Evolutionary conservation across 1,284 basidiomycete genomes (phyloP), one percentile per base, ranked within the genome.

Genomic region (Fomitopsis palustris): DNA sequence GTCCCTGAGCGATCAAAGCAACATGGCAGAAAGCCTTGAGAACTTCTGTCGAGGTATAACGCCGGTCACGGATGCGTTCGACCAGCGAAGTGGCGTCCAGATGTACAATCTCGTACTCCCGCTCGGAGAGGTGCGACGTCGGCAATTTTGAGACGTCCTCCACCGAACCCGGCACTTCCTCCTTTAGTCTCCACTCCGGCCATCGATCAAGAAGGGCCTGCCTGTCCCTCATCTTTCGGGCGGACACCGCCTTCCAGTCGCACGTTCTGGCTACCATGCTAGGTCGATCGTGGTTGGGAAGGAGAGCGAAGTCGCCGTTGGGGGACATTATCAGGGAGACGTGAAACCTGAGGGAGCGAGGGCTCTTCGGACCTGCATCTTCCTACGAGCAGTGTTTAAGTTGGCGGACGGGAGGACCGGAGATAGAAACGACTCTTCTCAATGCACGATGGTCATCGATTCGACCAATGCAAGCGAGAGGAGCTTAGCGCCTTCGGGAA

Each of bases 1-100:
- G 66, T 56, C 67, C 68, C 61, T 76, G 75, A 23, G 74, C 73
- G 49, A 75, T 66, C 27, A 67, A 67, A 39, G 74, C 75, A 56
- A 69, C 73, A 57, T 75, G 73, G 58, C 71, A 74, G 64, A 70
- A 74, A 4, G 74, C 73, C 52, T 65, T 61, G 33, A 69, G 57
- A 52, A 75, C 72, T 62, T 77, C 74, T 21, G 73, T 64, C 27
- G 74, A 70, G 29, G 70, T 72, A 57, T 72, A 75, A 9, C 65
- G 69, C 57, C 73, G 66, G 31, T 61, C 59, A 31, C 67, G 69
- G 39, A 75, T 47, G 43, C 62, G 60, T 42, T 67, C 61, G 23
- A 71, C 68, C 35, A 77, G 67, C 23, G 68, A 68, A 7, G 74
- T 75, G 8, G 73, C 75, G 61, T 77, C 75, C 37, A 65, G 63